A percentile compares a stretch with the other conserved stretches of the same genome.
Evolutionary conservation across 2,329 filamentous ascomycete species (phyloP).

Genomic region (Pezicula carpinea): DNA sequence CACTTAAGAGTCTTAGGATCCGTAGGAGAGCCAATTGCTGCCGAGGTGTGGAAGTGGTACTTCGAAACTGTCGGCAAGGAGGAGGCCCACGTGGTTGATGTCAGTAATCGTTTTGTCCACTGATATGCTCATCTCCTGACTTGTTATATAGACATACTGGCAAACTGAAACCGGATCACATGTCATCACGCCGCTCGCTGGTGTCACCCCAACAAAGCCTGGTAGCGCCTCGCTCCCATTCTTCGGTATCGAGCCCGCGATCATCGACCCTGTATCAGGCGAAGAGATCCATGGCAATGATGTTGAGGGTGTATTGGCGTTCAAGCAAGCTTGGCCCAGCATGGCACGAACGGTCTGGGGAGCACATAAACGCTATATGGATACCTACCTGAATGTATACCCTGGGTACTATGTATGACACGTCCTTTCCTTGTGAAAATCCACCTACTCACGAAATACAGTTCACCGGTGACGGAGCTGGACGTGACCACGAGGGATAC

Average conservation of each 20-base stretch:
- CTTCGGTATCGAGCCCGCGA: slow-evolving; percentile 96
- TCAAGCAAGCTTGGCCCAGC: slow-evolving; percentile 97
- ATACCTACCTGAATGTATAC: slow-evolving; percentile 97
- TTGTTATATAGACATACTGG: slow-evolving; percentile 79
- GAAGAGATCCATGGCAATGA: slow-evolving; percentile 93
- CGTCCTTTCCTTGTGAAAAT: neutral
- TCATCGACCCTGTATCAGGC: slow-evolving; percentile 93
- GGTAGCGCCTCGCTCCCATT: slow-evolving; percentile 94
- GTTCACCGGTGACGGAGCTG: slow-evolving; percentile 92
- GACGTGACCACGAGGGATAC: slow-evolving; percentile 94
- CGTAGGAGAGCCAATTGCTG: slow-evolving; percentile 94
- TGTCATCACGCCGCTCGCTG: slow-evolving; percentile 89
- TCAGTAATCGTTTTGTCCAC: slow-evolving; percentile 46
- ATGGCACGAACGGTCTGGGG: slow-evolving; percentile 98
- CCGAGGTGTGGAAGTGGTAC: slow-evolving; percentile 99
- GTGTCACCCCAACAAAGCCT: slow-evolving; percentile 93
- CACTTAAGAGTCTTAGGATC: slow-evolving; percentile 86
- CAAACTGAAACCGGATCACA: slow-evolving; percentile 98
- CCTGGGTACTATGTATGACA: slow-evolving; percentile 91
- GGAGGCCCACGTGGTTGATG: slow-evolving; percentile 89
- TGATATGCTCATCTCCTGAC: slow-evolving; percentile 18
- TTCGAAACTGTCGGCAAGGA: slow-evolving; percentile 91
- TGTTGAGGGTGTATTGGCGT: slow-evolving; percentile 85
- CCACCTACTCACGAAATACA: slow-evolving; percentile 29
- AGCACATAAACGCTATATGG: slow-evolving; percentile 97